phyloP scores from a whole-genome alignment of 2,329 filamentous ascomycete species.

The Leptodontidium sp. region DNA sequence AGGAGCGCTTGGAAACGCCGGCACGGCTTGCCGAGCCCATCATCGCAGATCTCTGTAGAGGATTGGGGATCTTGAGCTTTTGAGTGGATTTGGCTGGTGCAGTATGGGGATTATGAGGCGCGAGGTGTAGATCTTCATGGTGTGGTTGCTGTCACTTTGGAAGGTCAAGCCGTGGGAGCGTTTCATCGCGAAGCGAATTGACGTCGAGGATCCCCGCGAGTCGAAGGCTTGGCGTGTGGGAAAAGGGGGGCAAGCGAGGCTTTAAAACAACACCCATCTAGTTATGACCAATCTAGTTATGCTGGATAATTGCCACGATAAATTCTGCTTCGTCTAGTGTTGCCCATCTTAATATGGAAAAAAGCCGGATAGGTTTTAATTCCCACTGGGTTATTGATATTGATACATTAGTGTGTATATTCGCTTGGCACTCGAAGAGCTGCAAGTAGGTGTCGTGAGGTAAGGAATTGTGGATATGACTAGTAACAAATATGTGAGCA shows the following conservation, averaged over 20 bases:
- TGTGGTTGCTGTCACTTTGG: not conserved
- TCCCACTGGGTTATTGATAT: no score
- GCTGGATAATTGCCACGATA: no score
- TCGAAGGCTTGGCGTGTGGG: slow-evolving; percentile 3
- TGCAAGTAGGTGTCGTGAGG: no score
- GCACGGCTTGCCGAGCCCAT: not conserved
- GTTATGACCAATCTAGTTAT: no score
- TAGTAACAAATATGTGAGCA: no score
- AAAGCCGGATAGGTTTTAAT: no score
- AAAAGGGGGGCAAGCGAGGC: not conserved
- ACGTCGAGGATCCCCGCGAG: slow-evolving; percentile 5
- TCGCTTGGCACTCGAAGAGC: no score
- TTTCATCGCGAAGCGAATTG: not conserved
- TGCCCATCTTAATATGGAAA: no score
- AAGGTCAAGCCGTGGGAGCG: slow-evolving; percentile 3
- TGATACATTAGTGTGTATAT: no score
- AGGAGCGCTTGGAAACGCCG: not conserved
- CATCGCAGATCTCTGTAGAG: not conserved
- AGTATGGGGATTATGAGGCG: not conserved
- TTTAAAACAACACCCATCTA: not conserved
- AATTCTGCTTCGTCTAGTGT: no score
- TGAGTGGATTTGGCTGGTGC: not conserved
- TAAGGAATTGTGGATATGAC: no score
- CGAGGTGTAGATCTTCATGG: not conserved
- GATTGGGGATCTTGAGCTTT: not conserved